These are phyloP conservation scores for Leccinum holopus DNA, from an alignment of 1,284 basidiomycete species.

Conservation along the genomic window DNA sequence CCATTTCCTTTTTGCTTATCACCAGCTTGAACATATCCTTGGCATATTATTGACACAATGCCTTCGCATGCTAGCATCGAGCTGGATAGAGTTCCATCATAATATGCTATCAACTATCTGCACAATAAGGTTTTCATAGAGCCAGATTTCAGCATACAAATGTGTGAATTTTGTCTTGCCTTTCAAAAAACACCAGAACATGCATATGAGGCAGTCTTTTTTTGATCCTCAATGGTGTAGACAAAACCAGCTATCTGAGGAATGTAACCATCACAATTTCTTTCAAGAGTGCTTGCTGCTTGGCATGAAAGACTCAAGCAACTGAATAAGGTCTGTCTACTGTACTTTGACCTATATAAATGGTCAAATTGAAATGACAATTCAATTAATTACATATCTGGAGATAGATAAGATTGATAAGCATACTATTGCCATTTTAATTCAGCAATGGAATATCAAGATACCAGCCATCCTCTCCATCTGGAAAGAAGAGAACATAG, in stretches of 20 bases:
- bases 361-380: slow-evolving; percentile 1
- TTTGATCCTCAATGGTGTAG: not conserved
- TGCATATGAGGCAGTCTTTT: not conserved
- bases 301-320: not conserved
- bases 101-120: too few relatives aligned
- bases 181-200: slow-evolving; percentile 1
- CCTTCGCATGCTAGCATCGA: too few relatives aligned
- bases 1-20: too few relatives aligned
- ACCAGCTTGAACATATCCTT: too few relatives aligned
- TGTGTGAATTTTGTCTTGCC: too few relatives aligned
- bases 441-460: slow-evolving; percentile 20
- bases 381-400: not conserved
- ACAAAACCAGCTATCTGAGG: too few relatives aligned
- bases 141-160: too few relatives aligned
- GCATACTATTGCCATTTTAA: not conserved
- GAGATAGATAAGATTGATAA: not conserved
- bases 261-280: too few relatives aligned
- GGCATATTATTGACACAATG: too few relatives aligned
- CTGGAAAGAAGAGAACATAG: slow-evolving; percentile 44
- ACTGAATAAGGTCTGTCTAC: not conserved
- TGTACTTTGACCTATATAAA: slow-evolving; percentile 11
- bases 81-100: too few relatives aligned
- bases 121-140: too few relatives aligned
- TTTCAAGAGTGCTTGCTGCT: not conserved
- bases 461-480: slow-evolving; percentile 43